These are phyloP conservation scores for Chloranthus sessilifolius DNA, from an alignment of 164 flowering plant genomes.

Conservation along the genomic window DNA sequence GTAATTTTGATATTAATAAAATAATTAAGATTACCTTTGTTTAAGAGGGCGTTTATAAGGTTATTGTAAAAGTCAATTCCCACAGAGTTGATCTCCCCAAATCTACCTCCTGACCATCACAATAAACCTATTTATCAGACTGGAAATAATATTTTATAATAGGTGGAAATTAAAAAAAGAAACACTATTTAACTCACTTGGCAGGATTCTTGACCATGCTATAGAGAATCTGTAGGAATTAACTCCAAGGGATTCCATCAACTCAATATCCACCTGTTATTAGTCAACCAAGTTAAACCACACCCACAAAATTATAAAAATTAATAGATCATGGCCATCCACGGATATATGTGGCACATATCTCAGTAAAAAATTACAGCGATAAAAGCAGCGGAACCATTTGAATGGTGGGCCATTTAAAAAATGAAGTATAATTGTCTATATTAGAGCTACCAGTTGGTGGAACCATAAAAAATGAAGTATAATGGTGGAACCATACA, in stretches of 20 bases:
- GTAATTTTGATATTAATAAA: background rate
- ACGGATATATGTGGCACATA: no score
- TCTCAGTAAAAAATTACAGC: no score
- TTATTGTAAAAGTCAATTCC: slow-evolving; percentile 46
- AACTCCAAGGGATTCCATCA: slow-evolving; percentile 56
- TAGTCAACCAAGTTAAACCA: background rate
- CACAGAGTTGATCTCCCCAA: slow-evolving; percentile 37
- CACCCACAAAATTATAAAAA: no score
- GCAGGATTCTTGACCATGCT: slow-evolving; percentile 66
- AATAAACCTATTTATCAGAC: background rate
- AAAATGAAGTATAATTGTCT: no score
- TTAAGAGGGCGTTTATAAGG: slow-evolving; percentile 42
- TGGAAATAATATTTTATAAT: background rate
- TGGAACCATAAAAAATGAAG: no score
- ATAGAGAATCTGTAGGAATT: slow-evolving; percentile 61
- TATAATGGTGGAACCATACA: no score
- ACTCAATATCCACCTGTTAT: slow-evolving; percentile 26
- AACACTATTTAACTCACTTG: slow-evolving; percentile 25
- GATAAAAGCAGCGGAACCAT: no score
- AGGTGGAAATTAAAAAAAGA: background rate
- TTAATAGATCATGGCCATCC: no score
- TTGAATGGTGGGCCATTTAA: no score
- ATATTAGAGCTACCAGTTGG: no score
- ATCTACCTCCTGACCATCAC: slow-evolving; percentile 43
- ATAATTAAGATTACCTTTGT: slow-evolving; percentile 26